These are phyloP conservation scores for Liriodendron chinense DNA, from an alignment of 164 flowering plant species.

Conservation along the genomic window DNA sequence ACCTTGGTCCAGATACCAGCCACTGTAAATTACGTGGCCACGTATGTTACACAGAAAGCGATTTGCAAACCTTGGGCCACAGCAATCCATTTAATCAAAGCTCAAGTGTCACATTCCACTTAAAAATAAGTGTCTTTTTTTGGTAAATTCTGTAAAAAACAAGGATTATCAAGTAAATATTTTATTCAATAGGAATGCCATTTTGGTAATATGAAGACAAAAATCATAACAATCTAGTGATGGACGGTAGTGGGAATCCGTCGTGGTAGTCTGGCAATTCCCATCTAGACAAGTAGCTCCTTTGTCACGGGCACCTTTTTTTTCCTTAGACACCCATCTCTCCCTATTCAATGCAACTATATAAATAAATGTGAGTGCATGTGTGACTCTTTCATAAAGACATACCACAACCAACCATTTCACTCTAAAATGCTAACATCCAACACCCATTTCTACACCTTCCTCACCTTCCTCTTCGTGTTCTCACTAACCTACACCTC, in stretches of 20 bases:
- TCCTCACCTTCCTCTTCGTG: conserved; percentile 3
- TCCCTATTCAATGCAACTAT: neutral
- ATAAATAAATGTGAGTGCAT: too few relatives aligned
- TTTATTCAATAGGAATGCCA: neutral
- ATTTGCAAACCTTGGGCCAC: too few relatives aligned
- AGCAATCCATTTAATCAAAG: too few relatives aligned
- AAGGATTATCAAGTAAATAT: too few relatives aligned
- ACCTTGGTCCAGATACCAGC: too few relatives aligned
- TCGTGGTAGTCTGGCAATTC: neutral
- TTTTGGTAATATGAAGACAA: neutral
- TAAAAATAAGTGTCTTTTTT: too few relatives aligned
- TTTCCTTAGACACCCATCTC: neutral
- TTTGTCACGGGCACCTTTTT: conserved; percentile 4
- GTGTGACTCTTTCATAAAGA: neutral
- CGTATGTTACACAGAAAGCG: too few relatives aligned
- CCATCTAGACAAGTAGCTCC: conserved; percentile 2
- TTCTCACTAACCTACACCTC: neutral
- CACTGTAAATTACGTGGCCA: too few relatives aligned
- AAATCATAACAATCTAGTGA: neutral
- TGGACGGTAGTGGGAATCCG: conserved; percentile 3
- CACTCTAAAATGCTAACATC: neutral
- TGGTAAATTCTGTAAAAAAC: too few relatives aligned
- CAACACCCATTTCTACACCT: neutral
- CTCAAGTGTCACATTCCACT: too few relatives aligned
- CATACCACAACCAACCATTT: neutral